Base-by-base conservation (phyloP, 129 eudicot species). In the Oenanthe sinensis region DNA sequence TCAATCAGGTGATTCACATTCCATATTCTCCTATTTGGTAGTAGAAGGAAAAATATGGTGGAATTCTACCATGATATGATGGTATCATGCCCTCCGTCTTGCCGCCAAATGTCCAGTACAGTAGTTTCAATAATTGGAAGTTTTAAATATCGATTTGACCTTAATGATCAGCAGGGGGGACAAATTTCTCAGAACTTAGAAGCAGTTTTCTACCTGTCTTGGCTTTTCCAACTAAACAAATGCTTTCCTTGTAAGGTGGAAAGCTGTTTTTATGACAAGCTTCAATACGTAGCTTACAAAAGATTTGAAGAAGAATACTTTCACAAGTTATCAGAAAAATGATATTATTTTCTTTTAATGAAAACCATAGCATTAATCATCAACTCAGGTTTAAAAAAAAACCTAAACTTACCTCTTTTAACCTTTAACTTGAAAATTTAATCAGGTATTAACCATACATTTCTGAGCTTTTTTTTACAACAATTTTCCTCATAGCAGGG, bases 1-100 rank as follows among this genome's bases (percentile, higher is more conserved):
- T 79, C 97, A 16, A 17, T 91, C 86, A 90, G 98, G 98, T 93
- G 70, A 70, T 71, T 39, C 15, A 81, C 84, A 45, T 54, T 10
- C 48, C 50, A 47, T 75, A 47, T 48, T 49, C 68, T 75, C 36
- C 70, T 80, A 50, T 77, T 28, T 4, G 33, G 45, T 46, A 74
- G 26, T 42, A 13, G 46, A 36, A 43, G 37, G 71, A 28, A 55
- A 58, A 48, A 17, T 58, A 48, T 67, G 10, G 26, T 48, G 71
- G 71, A 33, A 24, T 14, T 76, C 55, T 75, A 15, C 15, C 19
- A 9, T 58, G 60, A 50, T 50, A 50, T 50, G 5, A 48, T 17
- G 81, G 37, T 28, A 19, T 20, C 28, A 12, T 55, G 9, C 5
- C 28, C 28, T 52, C 5, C 14, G 5, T 24, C 70, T 16, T 24